phyloP scores from a whole-genome alignment of 495 filamentous ascomycete genomes.

The Terfezia boudieri region DNA sequence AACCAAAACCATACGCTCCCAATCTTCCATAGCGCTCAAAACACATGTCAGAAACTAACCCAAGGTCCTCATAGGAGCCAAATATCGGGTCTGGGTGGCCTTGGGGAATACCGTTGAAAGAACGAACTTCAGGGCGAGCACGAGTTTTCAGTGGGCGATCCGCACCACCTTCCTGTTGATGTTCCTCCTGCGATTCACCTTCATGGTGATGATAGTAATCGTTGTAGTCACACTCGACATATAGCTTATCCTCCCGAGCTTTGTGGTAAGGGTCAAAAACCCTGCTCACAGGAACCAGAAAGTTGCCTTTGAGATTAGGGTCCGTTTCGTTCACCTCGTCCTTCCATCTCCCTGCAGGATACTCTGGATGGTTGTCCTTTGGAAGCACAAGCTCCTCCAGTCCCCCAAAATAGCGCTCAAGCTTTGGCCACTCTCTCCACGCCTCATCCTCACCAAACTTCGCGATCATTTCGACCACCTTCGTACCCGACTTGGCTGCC shows the following conservation, averaged over 20 bases:
- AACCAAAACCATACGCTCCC: slow-evolving; percentile 78
- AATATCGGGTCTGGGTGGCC: slow-evolving; percentile 67
- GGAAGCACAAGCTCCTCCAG: slow-evolving; percentile 5
- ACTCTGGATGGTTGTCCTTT: slow-evolving; percentile 8
- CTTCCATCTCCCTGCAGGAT: slow-evolving; percentile 2
- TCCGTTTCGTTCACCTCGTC: no score
- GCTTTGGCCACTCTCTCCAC: background rate
- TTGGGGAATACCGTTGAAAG: slow-evolving; percentile 36
- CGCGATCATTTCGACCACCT: no score
- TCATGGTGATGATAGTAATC: slow-evolving; percentile 6
- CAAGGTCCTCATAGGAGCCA: slow-evolving; percentile 61
- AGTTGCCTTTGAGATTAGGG: no score
- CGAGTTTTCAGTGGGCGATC: background rate
- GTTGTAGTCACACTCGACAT: slow-evolving; percentile 6
- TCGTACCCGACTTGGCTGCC: no score
- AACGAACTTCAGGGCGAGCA: slow-evolving; percentile 8
- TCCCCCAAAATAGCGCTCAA: slow-evolving; percentile 12
- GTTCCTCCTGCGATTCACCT: background rate
- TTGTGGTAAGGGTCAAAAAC: slow-evolving; percentile 10
- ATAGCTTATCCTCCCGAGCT: slow-evolving; percentile 1
- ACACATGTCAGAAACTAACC: slow-evolving; percentile 57
- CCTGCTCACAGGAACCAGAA: slow-evolving; percentile 1
- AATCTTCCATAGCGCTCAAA: slow-evolving; percentile 80
- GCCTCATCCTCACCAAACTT: no score
- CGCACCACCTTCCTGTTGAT: background rate